phyloP scores from a whole-genome alignment of 2,329 filamentous ascomycete genomes.

The Trichoderma aggressivum region DNA sequence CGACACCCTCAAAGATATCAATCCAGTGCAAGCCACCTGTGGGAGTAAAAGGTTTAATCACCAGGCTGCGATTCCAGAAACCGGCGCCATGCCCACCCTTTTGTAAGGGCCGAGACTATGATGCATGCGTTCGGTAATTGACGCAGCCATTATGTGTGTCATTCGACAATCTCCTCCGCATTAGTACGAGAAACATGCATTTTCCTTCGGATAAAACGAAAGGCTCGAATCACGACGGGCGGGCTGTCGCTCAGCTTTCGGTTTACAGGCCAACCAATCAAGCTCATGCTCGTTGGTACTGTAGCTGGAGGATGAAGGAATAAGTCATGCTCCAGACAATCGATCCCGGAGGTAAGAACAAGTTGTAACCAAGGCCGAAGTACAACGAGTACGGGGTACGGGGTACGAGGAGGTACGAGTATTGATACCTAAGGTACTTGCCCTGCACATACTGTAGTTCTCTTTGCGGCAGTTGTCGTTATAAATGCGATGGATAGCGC shows the following conservation, averaged over 20 bases:
- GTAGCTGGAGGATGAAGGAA: not conserved
- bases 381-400: not conserved
- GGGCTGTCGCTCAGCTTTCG: not conserved
- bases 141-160: not conserved
- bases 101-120: not conserved
- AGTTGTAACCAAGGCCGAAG: not conserved
- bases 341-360: not conserved
- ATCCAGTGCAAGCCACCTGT: not conserved
- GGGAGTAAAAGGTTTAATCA: not conserved
- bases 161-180: slow-evolving; percentile 3
- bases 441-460: not conserved
- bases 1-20: no score
- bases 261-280: slow-evolving; percentile 6
- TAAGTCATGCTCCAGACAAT: not conserved
- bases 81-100: not conserved
- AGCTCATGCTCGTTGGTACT: not conserved
- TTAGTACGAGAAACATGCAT: not conserved
- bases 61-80: not conserved
- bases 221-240: not conserved
- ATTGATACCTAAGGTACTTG: not conserved
- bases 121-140: not conserved
- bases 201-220: not conserved
- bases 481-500: not conserved
- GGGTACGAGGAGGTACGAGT: not conserved
- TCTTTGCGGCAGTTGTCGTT: not conserved